Evolutionary conservation across 1,284 basidiomycete species (phyloP), one percentile per base, ranked within the genome.

Genomic region (Heterobasidion occidentale): DNA sequence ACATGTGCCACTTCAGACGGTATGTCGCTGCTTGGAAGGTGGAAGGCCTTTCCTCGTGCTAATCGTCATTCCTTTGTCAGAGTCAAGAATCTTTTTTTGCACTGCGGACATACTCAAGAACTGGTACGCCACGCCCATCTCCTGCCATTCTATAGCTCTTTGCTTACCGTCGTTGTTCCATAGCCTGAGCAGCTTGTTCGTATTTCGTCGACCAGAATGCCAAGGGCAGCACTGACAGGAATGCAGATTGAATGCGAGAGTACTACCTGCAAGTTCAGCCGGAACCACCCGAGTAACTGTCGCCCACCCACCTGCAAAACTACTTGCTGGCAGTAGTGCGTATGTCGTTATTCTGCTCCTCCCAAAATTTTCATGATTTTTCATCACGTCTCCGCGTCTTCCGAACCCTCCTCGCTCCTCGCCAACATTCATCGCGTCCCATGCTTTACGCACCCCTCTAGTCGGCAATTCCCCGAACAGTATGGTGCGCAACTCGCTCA

Each of bases 251-350:
- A 58, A 50, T 81, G 79, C 63, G 67, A 72, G 12, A 71, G 66
- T 54, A 57, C 59, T 14, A 67, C 66, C 51, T 81, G 79, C 66
- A 75, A 69, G 60, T 77, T 80, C 59, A 81, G 80, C 50, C 70
- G 75, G 0, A 68, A 64, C 54, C 79, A 81, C 58, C 75, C 78
- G 0, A 62, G 55, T 3, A 67, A 61, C 52, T 81, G 80, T 55
- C 72, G 74, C 14, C 45, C 45, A n/a, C 45, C 44, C 1, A 58
- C 52, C 17, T 81, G 79, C 64, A 74, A 60, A 50, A 64, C 66
- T 51, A 77, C 74, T 1, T 81, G 79, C 55, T 69, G 68, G 59
- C 80, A 81, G 65, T 77, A 76, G 80, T 81, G 59, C 54, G 74
- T 42, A n/a, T 42, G 9, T 42, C n/a, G n/a, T 68, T 51, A 36